Conservation (phyloP, 2,329 filamentous ascomycete genomes). For the Penicillium verrucosum region DNA sequence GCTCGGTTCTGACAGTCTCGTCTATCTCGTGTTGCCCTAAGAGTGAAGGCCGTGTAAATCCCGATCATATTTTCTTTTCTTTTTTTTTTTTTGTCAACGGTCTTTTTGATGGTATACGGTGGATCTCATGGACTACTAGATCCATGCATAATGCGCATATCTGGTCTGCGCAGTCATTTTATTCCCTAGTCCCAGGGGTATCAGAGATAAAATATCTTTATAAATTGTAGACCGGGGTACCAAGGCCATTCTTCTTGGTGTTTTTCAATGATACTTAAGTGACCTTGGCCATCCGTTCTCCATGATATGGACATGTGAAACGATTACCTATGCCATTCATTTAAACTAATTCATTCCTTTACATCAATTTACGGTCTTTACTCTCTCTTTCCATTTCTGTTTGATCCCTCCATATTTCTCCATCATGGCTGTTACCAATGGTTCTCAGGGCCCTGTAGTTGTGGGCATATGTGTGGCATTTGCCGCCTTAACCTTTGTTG, state of each 20-base stretch:
- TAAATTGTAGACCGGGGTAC: background rate
- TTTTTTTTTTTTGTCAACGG: background rate
- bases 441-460: constrained; percentile 37
- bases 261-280: background rate
- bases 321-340: background rate
- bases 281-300: background rate
- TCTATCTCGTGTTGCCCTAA: background rate
- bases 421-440: constrained; percentile 16
- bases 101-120: background rate
- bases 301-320: constrained; percentile 1
- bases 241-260: background rate
- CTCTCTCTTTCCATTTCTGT: background rate
- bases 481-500: constrained; percentile 37
- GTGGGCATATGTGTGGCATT: constrained; percentile 38
- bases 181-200: background rate
- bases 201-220: background rate
- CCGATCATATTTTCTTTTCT: background rate
- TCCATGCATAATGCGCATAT: constrained; percentile 1
- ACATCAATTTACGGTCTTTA: background rate
- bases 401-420: constrained; percentile 9
- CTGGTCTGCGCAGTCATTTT: background rate
- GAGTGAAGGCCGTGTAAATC: background rate
- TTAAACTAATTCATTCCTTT: background rate
- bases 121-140: constrained; percentile 3
- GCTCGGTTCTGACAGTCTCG: background rate